Evolutionary conservation across 2,329 filamentous ascomycete species (phyloP).

Genomic region (Trichoderma harzianum): DNA sequence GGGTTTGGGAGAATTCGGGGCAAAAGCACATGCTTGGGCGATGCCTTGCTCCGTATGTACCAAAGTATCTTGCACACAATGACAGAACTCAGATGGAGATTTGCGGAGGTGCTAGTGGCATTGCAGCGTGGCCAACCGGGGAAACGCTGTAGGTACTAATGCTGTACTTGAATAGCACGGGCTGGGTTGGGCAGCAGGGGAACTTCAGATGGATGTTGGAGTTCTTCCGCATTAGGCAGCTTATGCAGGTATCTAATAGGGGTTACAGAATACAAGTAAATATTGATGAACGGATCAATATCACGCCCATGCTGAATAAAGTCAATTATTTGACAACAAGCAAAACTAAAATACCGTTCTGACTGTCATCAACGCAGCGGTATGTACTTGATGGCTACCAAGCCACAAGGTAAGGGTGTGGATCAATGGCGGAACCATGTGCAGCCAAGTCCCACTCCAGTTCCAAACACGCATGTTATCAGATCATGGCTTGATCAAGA

Average conservation of each 20-base stretch:
- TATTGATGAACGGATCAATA: neutral
- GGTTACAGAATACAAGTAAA: neutral
- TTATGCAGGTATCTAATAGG: neutral
- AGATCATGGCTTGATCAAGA: neutral
- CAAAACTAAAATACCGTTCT: neutral
- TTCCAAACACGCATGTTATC: neutral
- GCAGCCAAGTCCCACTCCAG: conserved; percentile 5
- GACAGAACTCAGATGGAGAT: neutral
- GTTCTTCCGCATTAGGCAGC: neutral
- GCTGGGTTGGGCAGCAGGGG: neutral
- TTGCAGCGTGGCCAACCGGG: neutral
- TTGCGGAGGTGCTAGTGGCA: conserved; percentile 6
- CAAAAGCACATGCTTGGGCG: neutral
- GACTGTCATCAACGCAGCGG: neutral
- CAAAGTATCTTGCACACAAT: neutral
- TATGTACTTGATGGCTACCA: neutral
- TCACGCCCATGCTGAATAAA: neutral
- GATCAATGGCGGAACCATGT: neutral
- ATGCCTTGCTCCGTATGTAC: neutral
- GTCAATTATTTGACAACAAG: neutral
- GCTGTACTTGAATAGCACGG: neutral
- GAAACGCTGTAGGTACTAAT: neutral
- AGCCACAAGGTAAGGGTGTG: neutral
- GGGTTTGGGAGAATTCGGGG: neutral
- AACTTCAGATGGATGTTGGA: neutral